These are phyloP conservation scores for Vaccinium macrocarpon DNA, from an alignment of 148 eudicot genomes.

Conservation along the genomic window DNA sequence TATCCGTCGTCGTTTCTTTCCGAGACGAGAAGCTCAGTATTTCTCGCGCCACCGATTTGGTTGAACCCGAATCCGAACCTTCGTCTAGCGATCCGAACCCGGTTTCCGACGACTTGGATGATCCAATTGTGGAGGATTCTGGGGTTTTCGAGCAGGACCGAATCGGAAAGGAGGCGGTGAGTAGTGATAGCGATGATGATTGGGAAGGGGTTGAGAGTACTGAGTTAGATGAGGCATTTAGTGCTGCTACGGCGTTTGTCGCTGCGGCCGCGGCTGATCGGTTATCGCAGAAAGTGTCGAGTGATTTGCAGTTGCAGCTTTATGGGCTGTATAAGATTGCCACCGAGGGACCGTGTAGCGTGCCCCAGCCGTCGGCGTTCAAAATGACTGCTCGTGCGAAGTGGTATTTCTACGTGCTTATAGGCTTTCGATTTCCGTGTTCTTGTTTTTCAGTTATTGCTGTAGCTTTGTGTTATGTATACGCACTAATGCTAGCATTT, in stretches of 20 bases:
- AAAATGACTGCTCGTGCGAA: constrained; percentile 94
- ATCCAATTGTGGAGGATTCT: constrained; percentile 23
- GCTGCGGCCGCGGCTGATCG: constrained; percentile 83
- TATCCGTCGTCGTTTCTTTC: constrained; percentile 75
- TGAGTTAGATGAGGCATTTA: constrained; percentile 84
- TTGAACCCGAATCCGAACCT: constrained; percentile 17
- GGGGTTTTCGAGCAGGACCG: constrained; percentile 42
- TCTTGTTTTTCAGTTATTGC: not conserved
- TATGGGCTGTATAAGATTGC: constrained; percentile 90
- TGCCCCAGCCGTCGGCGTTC: constrained; percentile 74
- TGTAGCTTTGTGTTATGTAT: not conserved
- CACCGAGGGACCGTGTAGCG: constrained; percentile 85
- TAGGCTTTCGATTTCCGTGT: not conserved
- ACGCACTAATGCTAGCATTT: not conserved
- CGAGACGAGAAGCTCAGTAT: constrained; percentile 56
- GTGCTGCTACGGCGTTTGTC: constrained; percentile 92
- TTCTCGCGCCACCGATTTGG: constrained; percentile 28
- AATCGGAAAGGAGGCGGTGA: constrained; percentile 29
- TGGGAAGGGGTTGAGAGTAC: constrained; percentile 99
- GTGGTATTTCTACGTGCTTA: constrained; percentile 45
- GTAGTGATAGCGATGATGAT: constrained; percentile 66
- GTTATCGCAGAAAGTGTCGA: constrained; percentile 55
- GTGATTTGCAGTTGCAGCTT: constrained; percentile 79
- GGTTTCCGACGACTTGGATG: constrained; percentile 26
- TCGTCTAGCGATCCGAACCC: not conserved